Percentiles rank a stretch among this genome's conserved stretches.
Conservation (phyloP, 768 basidiomycete genomes). For the Suillus weaverae region DNA sequence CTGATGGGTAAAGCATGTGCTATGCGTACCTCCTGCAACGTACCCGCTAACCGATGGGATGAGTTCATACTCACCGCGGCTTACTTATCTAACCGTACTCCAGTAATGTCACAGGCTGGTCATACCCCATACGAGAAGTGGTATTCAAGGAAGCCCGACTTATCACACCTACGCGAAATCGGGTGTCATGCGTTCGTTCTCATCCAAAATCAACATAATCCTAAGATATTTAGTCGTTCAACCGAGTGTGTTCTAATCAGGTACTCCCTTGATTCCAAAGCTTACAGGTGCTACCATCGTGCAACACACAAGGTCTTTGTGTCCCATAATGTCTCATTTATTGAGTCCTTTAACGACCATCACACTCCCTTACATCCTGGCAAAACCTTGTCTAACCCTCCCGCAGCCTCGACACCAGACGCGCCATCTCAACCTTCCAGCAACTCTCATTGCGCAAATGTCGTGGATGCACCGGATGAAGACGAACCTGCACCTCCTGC, state of each 20-base stretch:
- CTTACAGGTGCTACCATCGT: slow-evolving; percentile 11
- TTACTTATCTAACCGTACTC: slow-evolving; percentile 26
- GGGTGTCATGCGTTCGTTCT: slow-evolving; percentile 30
- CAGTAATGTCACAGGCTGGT: slow-evolving; percentile 19
- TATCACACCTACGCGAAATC: slow-evolving; percentile 30
- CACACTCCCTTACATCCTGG: no score
- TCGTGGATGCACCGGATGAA: no score
- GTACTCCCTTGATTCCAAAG: slow-evolving; percentile 14
- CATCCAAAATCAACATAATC: slow-evolving; percentile 22
- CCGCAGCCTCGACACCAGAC: no score
- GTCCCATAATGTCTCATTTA: slow-evolving; percentile 20
- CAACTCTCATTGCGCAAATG: no score
- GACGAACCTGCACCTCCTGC: no score
- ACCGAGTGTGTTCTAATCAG: slow-evolving; percentile 12
- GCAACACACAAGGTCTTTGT: slow-evolving; percentile 8
- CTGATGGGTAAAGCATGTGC: slow-evolving; percentile 31
- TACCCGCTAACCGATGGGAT: slow-evolving; percentile 33
- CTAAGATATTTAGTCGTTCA: slow-evolving; percentile 18
- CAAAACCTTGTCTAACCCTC: no score
- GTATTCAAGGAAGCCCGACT: slow-evolving; percentile 28
- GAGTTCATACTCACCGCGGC: slow-evolving; percentile 33
- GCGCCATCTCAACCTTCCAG: no score
- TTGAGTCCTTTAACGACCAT: slow-evolving; percentile 8
- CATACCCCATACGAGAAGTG: slow-evolving; percentile 21
- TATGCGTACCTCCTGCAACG: slow-evolving; percentile 27